Evolutionary conservation across 2,329 filamentous ascomycete genomes (phyloP), one percentile per base, ranked within the genome.

Genomic region (Fusarium palustre): DNA sequence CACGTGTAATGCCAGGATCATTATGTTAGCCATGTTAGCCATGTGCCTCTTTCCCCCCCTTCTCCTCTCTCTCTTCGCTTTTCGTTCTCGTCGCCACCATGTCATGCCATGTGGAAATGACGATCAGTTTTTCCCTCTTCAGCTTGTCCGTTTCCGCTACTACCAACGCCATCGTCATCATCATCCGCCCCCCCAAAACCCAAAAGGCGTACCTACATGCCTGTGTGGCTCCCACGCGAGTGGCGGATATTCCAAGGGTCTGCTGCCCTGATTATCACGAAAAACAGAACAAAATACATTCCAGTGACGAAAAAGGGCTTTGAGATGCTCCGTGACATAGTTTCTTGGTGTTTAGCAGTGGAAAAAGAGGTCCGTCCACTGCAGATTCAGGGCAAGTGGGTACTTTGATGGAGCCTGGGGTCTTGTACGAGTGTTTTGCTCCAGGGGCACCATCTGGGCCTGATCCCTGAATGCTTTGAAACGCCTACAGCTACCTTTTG

Each of bases 1-100:
- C 66, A 68, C 66, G 64, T 67, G 64, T 53, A 50, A 41, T 55
- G 38, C 36, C 28, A 20, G 55, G 64, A 68, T 68, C 55, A 42
- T 28, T 46, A 54, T 42, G 20, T 31, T 63, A 46, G 55, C 55
- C 49, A 54, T 42, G 20, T 31, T 63, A 46, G 55, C 55, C 54
- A 62, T 62, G 58, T 61, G 58, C 48, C 25, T 55, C 52, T 55
- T 55, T 16, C 22, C 16, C 48, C 36, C 48, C 20, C 30, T n/a
- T 11, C 34, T 50, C 22, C 30, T 12, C 36, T 28, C n/a, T 33
- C 48, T 50, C 33, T 39, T 39, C 18, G 28, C 48, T 39, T 30
- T 25, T 30, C 24, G 24, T 39, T 50, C 18, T 50, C 34, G 48
- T 50, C 33, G 55, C 30, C 55, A 54, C 50, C 38, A 33, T 33